Conservation (phyloP, 2,329 filamentous ascomycete species). For the Celoporthe dispersa region DNA sequence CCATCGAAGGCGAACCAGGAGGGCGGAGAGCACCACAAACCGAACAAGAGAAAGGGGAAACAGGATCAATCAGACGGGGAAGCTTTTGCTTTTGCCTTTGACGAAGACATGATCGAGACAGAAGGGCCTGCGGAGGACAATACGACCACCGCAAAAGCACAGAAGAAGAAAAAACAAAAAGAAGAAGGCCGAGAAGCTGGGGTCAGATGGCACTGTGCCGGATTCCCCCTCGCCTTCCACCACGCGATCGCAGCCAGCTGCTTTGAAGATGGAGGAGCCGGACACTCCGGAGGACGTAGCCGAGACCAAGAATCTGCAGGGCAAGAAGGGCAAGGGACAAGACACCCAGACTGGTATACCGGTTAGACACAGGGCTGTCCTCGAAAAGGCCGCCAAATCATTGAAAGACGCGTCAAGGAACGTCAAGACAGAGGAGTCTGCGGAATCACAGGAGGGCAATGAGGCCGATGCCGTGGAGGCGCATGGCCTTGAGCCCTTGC, state of each 20-base stretch:
- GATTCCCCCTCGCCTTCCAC: slow-evolving; percentile 3
- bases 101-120: neutral
- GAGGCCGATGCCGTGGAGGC: slow-evolving; percentile 43
- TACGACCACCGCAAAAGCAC: neutral
- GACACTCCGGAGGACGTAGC: neutral
- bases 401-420: slow-evolving; percentile 32
- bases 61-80: slow-evolving; percentile 52
- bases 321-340: slow-evolving; percentile 31
- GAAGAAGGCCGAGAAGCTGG: neutral
- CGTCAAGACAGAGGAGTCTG: slow-evolving; percentile 38
- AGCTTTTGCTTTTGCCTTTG: slow-evolving; percentile 33
- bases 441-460: slow-evolving; percentile 35
- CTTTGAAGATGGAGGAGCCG: too few relatives aligned
- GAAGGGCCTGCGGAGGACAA: neutral
- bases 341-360: slow-evolving; percentile 37
- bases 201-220: neutral
- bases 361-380: slow-evolving; percentile 39
- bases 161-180: neutral
- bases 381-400: slow-evolving; percentile 36
- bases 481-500: slow-evolving; percentile 79
- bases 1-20: slow-evolving; percentile 34
- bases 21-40: slow-evolving; percentile 42
- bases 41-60: slow-evolving; percentile 57
- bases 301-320: neutral
- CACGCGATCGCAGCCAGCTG: neutral